Evolutionary conservation across 768 basidiomycete genomes (phyloP).

Genomic region (Sporobolomyces roseus): DNA sequence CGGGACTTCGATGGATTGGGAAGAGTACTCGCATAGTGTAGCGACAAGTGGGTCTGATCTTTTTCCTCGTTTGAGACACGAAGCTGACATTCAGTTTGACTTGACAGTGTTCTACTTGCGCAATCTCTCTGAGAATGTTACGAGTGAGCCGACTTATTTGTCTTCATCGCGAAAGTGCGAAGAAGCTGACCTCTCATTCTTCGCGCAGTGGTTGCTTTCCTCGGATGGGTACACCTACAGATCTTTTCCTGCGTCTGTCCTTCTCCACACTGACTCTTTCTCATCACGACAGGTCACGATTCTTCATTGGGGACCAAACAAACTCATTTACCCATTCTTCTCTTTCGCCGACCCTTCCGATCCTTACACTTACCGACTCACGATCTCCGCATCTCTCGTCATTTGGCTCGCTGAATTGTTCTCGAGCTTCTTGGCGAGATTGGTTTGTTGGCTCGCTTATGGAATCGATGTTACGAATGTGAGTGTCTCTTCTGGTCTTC

Average conservation of each 20-base stretch:
- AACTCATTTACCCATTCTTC: conserved; percentile 53
- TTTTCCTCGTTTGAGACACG: not conserved
- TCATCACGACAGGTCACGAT: conserved; percentile 22
- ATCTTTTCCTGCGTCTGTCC: not conserved
- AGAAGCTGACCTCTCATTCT: not conserved
- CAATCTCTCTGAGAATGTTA: conserved; percentile 52
- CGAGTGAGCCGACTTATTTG: conserved; percentile 44
- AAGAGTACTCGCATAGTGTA: conserved; percentile 50
- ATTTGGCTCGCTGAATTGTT: conserved; percentile 51
- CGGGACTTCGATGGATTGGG: conserved; percentile 49
- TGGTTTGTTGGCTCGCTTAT: conserved; percentile 47
- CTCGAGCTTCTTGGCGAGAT: conserved; percentile 49
- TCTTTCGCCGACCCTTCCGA: conserved; percentile 48
- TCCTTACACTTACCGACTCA: conserved; percentile 53
- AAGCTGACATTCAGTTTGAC: conserved; percentile 5
- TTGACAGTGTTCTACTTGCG: conserved; percentile 48
- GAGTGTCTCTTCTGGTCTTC: not conserved
- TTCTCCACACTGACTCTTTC: not conserved
- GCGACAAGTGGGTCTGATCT: conserved; percentile 42
- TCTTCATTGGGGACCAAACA: conserved; percentile 52
- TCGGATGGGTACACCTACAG: conserved; percentile 48
- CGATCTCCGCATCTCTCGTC: conserved; percentile 50
- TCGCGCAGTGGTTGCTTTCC: conserved; percentile 37
- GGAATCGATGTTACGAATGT: conserved; percentile 49
- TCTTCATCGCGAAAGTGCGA: not conserved